A percentile compares a stretch with the other conserved stretches of the same genome.
Evolutionary conservation across 208 protist species (phyloP).

Genomic region (Lotmaria passim): DNA sequence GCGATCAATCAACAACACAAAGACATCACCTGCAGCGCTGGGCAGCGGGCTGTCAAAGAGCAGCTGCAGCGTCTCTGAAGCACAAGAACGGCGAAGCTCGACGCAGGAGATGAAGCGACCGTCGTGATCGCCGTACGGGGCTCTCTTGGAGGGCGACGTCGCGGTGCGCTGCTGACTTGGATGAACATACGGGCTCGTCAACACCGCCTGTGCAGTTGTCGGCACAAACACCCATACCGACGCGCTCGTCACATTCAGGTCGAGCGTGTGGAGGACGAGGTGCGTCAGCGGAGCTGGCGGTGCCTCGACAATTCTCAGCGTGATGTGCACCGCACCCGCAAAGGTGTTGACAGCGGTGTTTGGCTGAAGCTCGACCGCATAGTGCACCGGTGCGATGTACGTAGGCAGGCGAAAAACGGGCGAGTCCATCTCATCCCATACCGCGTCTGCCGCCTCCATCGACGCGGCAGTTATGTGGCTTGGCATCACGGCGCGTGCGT

Average conservation of each 20-base stretch:
- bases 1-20: conserved; percentile 40
- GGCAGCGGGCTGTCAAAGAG: conserved; percentile 40
- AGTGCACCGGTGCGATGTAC: conserved; percentile 42
- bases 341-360: conserved; percentile 27
- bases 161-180: conserved; percentile 9
- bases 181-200: background rate
- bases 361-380: conserved; percentile 54
- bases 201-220: background rate
- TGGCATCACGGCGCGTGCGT: background rate
- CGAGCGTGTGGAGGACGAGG: conserved; percentile 49
- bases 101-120: conserved; percentile 27
- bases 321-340: conserved; percentile 36
- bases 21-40: conserved; percentile 36
- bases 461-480: background rate
- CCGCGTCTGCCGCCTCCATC: background rate
- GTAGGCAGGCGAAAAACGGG: conserved; percentile 32
- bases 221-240: conserved; percentile 12
- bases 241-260: conserved; percentile 20
- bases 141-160: background rate
- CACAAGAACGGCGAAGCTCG: background rate
- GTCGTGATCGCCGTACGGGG: background rate
- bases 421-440: conserved; percentile 15
- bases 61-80: conserved; percentile 49
- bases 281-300: conserved; percentile 22
- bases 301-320: conserved; percentile 26